Evolutionary conservation across 2,329 filamentous ascomycete genomes (phyloP), one percentile per base, ranked within the genome.

Genomic region (Sporothrix luriei): DNA sequence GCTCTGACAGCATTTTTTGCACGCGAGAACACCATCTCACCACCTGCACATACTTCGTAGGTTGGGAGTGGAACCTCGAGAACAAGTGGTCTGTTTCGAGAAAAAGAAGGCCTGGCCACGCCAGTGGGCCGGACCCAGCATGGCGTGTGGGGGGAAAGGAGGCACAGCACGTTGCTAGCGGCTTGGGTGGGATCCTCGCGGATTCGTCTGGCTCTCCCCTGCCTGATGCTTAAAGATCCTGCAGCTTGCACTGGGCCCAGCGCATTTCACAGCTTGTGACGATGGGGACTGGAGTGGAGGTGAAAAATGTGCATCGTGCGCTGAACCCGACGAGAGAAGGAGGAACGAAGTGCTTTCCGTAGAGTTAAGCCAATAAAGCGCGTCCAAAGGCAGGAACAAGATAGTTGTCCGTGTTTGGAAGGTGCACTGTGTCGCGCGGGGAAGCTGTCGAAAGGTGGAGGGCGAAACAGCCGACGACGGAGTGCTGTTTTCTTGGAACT

Each of bases 141-240:
- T 52, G 64, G 29, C 64, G 14, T 43, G 65, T 68, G 65, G 65
- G 51, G 65, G 52, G 40, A 29, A 49, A 59, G 66, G 66, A 68
- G 66, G 66, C 66, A 33, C 52, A 68, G 66, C 66, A 49, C 52
- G 24, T 55, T 68, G 66, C 66, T 68, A 68, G 66, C 52, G 65
- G 33, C 46, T 54, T 29, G 38, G 19, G 26, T 66, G 48, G n/a
- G 29, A 11, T 21, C 16, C 62, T 64, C n/a, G 48, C 46, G 43
- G 49, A 11, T 19, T 13, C 38, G 10, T 33, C n/a, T 6, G 33
- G 10, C 16, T 14, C n/a, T n/a, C 19, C 19, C 57, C 33, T 38
- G 46, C 40, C 62, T 40, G 48, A 46, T 3, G 29, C 43, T 33
- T 66, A 66, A 54, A 52, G 62, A 7, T 52, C 57, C 10, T 62